Percentiles rank a stretch among this genome's conserved stretches.
Evolutionary conservation across 805 yeast species (phyloP).

Genomic region (Starmerella apis): DNA sequence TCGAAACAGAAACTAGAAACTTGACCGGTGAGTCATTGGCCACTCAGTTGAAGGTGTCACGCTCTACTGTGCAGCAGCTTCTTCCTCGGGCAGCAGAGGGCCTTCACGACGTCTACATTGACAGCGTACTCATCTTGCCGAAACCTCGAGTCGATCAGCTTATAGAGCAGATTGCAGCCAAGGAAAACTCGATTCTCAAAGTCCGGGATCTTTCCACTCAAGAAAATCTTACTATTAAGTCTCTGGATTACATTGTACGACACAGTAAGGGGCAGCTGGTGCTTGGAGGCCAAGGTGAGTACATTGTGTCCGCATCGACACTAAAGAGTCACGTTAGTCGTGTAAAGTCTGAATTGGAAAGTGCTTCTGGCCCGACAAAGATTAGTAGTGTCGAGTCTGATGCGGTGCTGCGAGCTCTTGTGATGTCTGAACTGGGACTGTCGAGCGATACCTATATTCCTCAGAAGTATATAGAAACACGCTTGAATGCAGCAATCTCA

Average conservation of each 20-base stretch:
- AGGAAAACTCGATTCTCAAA: neutral
- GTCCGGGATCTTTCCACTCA: constrained; percentile 11
- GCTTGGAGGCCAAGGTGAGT: constrained; percentile 9
- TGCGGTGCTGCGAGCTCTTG: constrained; percentile 7
- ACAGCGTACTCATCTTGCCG: constrained; percentile 4
- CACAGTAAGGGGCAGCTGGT: constrained; percentile 5
- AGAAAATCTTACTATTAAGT: constrained; percentile 13
- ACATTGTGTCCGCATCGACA: constrained; percentile 14
- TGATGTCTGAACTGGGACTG: constrained; percentile 10
- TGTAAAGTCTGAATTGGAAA: constrained; percentile 7
- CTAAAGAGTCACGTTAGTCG: constrained; percentile 6
- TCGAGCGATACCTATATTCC: constrained; percentile 11
- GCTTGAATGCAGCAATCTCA: neutral
- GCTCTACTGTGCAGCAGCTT: neutral
- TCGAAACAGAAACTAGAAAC: neutral
- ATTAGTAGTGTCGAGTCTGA: constrained; percentile 13
- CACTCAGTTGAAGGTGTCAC: neutral
- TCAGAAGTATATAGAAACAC: neutral
- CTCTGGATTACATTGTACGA: constrained; percentile 14
- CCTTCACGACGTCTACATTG: constrained; percentile 2
- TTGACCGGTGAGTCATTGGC: constrained; percentile 3
- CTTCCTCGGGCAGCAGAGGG: constrained; percentile 1
- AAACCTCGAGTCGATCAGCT: constrained; percentile 3
- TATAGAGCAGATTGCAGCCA: neutral
- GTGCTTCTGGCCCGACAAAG: constrained; percentile 9